phyloP scores from a whole-genome alignment of 129 eudicot genomes.

The Gnaphalium uliginosum region DNA sequence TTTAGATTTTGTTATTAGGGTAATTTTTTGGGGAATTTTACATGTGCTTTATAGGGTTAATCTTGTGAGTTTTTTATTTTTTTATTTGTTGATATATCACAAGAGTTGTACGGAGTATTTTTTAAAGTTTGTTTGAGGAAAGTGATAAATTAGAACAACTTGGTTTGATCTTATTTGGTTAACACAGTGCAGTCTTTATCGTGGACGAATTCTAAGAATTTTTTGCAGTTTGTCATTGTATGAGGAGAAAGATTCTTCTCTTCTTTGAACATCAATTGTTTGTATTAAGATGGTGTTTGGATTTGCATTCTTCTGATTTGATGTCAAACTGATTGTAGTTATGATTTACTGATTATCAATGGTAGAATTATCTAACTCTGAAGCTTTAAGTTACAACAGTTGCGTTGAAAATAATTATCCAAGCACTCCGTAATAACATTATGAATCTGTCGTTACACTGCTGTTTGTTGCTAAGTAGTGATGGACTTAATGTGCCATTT shows the following conservation, averaged over 20 bases:
- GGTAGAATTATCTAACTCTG: no score
- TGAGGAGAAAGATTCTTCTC: slow-evolving; percentile 29
- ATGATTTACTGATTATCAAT: no score
- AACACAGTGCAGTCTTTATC: slow-evolving; percentile 1
- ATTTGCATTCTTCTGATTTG: not conserved
- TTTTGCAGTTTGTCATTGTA: slow-evolving; percentile 25
- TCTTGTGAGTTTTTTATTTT: not conserved
- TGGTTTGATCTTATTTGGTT: slow-evolving; percentile 24
- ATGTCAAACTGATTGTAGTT: not conserved
- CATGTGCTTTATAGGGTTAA: slow-evolving; percentile 12
- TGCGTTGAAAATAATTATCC: not conserved
- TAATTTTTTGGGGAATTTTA: not conserved
- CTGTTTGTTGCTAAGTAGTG: not conserved
- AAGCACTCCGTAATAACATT: not conserved
- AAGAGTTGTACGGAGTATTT: not conserved
- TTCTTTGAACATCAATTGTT: slow-evolving; percentile 11
- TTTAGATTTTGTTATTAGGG: not conserved
- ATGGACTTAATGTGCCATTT: not conserved
- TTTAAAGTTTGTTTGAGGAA: not conserved
- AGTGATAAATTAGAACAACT: slow-evolving; percentile 12
- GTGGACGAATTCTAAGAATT: slow-evolving; percentile 20
- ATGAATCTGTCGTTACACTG: not conserved
- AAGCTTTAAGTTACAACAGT: not conserved
- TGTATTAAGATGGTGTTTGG: not conserved
- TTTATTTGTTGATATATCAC: not conserved